Evolutionary conservation across 208 protist species (phyloP), one percentile per base, ranked within the genome.

Genomic region (Herpetomonas samuelpessoai): DNA sequence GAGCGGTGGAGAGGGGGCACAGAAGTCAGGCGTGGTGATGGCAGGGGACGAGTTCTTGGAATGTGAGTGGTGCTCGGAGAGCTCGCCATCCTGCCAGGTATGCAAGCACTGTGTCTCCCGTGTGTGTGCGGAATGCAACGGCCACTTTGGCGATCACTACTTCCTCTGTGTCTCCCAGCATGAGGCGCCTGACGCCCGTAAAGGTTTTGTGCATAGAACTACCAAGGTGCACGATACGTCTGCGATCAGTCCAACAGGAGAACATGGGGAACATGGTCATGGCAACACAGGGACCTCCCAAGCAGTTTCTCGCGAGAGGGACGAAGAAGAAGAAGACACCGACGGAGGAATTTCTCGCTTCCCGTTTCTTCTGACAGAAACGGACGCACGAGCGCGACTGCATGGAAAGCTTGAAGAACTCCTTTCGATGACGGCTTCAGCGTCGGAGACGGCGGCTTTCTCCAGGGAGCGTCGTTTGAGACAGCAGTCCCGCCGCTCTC

Each of bases 31-130:
- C 19, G 22, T 6, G 44, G 16, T 6, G 44, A 19, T 19, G 16
- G 16, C 31, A 59, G 64, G 58, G 19, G 58, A 60, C 19, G 62
- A 66, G 41, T 18, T 72, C 12, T 28, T 62, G 1, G 78, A 84
- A 28, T 80, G 74, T 35, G 78, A 79, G 65, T 84, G 72, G 73
- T 80, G 72, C 58, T 79, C 69, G 24, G 48, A 44, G 19, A n/a
- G 59, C 14, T 65, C 71, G 1, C 12, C 57, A 1, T 52, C 68
- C 0, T 75, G 69, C 48, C 39, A 67, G 39, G 62, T 78, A 50
- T 83, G 77, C 38, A 55, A 64, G 12, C 64, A 75, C 54, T 83
- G 77, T 56, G 65, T 54, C 47, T 79, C 71, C 38, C 68, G 60
- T 2, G 39, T 83, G 19, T 83, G 77, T 47, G 52, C 27, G 1